Evolutionary conservation across 371 early-diverging fungal genomes (phyloP).

Genomic region (Parasitella parasitica): DNA sequence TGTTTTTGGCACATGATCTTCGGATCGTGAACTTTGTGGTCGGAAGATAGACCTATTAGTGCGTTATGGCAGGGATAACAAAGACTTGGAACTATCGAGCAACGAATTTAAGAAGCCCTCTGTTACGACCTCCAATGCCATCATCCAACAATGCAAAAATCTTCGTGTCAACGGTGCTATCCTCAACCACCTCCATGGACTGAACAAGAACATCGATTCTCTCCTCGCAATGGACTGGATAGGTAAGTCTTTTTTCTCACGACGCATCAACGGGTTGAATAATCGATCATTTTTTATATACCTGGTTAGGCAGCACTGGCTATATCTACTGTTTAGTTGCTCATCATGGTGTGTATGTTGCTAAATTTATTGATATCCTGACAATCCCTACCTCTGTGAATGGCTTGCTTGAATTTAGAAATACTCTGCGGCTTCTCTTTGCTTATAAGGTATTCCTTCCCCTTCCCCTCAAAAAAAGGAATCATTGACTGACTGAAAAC

Average conservation of each 20-base stretch:
- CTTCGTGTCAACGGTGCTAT: constrained; percentile 10
- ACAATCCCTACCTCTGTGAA: background rate
- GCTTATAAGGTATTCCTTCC: constrained; percentile 1
- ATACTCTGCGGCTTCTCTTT: constrained; percentile 8
- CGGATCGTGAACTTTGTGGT: constrained; percentile 2
- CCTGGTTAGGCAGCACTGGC: constrained; percentile 1
- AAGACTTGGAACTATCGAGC: constrained; percentile 5
- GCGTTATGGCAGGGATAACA: constrained; percentile 2
- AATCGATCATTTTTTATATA: too few species aligned
- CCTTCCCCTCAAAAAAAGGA: background rate
- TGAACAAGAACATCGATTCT: constrained; percentile 1
- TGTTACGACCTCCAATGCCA: background rate
- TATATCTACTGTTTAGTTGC: constrained; percentile 1
- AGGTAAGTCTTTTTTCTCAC: background rate
- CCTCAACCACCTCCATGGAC: constrained; percentile 5
- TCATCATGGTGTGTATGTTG: constrained; percentile 11
- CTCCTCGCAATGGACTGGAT: constrained; percentile 8
- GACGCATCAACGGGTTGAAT: background rate
- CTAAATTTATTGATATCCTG: constrained; percentile 5
- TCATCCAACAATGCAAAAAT: constrained; percentile 8
- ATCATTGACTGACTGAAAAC: constrained; percentile 10
- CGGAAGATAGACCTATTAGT: constrained; percentile 8
- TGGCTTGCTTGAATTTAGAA: constrained; percentile 1
- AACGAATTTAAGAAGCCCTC: constrained; percentile 11
- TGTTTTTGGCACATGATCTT: background rate